Evolutionary conservation across 2,329 filamentous ascomycete genomes (phyloP), one percentile per base, ranked within the genome.

Genomic region (Alternaria infectoria): DNA sequence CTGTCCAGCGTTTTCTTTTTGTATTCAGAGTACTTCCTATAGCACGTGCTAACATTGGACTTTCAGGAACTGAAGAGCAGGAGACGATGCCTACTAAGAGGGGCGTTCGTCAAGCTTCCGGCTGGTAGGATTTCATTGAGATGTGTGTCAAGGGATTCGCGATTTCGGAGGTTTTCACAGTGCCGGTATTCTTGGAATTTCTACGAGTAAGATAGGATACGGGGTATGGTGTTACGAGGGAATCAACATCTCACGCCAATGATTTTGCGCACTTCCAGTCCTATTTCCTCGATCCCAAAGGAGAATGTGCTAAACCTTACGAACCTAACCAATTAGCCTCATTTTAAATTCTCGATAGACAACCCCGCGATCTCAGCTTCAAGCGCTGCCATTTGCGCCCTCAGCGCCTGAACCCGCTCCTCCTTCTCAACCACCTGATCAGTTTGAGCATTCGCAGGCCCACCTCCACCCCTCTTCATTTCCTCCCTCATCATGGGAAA

Each of bases 401-500:
- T 46, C 12, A 25, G 44, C 2, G 44, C 44, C 19, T 7, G 12
- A 9, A n/a, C 12, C 19, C 21, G 19, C 44, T 46, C 12, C 5
- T 7, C 19, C 44, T 25, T 46, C 13, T 46, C 19, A 15, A 23
- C 12, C 44, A 9, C 19, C 44, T 46, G 21, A 12, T 46, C 44
- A 13, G 1, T 11, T 13, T 51, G 47, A 28, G n/a, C 9, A 10
- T 32, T 9, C 30, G 25, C 47, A 12, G 11, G 25, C 4, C n/a
- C 26, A n/a, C n/a, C 26, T 7, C n/a, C 26, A 21, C 47, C 12
- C 26, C 28, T 32, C 26, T 51, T 51, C 7, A 11, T 26, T 5
- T 51, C 49, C 28, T 95, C 92, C 88, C 97, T 97, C 92, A 99
- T 97, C 84, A 97, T 95, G 9, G 96, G 96, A 88, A 99, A 98